Base-by-base conservation (phyloP, 164 flowering plant species). In the Berberis vulgaris region DNA sequence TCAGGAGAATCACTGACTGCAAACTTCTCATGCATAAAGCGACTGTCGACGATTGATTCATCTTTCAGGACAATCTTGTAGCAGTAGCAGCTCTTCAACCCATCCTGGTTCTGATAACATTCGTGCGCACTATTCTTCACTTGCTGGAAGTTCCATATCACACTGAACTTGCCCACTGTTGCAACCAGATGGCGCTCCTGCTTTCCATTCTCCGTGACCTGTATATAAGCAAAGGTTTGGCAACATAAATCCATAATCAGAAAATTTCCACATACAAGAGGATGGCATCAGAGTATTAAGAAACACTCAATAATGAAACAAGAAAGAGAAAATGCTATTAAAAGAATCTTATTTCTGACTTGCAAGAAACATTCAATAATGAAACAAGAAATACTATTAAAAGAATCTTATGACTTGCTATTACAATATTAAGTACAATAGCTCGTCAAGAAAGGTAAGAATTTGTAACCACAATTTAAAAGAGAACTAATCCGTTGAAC, bases 81-180 rank as follows among this genome's bases (percentile, higher is more conserved):
- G 74, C 97, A 93, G 71, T 93, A 93, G 77, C 98, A 93, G 79
- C 97, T 93, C 84, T 90, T 93, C 63, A 90, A 71, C 54, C 98
- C 96, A 46, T 84, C 88, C 72, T 91, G 97, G 62, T 83, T 78
- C 61, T 66, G 79, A 73, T 90, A 94, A 68, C 98, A 93, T 56
- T 82, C 95, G 64, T 94, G 98, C 7, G 84, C 79, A 43, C 98
- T 82, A 76, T 94, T 83, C 81, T 89, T 87, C 70, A 87, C 96
- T 63, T 86, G 93, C 66, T 82, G 89, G 62, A 89, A 89, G 79
- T 89, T 83, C 96, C 94, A 89, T 68, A 89, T 89, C 64, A 87
- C 85, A 64, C 96, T 87, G 71, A 87, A 89, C 72, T 83, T 86
- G 61, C 96, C 97, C 40, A 89, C 97, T 5, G 89, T 89, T n/a